Conservation (phyloP, 2,329 filamentous ascomycete genomes). For the Leptographium galeiforme region DNA sequence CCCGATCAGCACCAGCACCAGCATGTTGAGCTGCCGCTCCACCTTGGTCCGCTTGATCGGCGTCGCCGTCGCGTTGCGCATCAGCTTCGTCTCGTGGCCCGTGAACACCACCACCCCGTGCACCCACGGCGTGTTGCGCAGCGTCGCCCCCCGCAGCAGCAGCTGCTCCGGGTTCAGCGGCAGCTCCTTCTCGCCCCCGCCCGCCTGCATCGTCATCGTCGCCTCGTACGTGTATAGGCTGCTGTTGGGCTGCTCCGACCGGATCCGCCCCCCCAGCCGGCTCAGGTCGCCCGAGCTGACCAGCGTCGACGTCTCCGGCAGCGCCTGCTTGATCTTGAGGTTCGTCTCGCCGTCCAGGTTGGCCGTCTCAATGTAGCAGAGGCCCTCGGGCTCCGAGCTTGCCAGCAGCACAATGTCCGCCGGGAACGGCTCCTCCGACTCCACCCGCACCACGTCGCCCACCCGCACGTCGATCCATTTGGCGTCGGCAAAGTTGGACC, state of each 20-base stretch:
- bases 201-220: slow-evolving; percentile 78
- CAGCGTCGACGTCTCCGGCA: slow-evolving; percentile 79
- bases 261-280: slow-evolving; percentile 70
- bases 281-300: slow-evolving; percentile 80
- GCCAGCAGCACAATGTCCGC: slow-evolving; percentile 86
- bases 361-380: slow-evolving; percentile 97
- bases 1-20: slow-evolving; percentile 78
- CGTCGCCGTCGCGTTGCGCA: slow-evolving; percentile 93
- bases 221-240: slow-evolving; percentile 98
- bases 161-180: slow-evolving; percentile 85
- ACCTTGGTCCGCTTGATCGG: slow-evolving; percentile 97
- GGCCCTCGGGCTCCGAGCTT: slow-evolving; percentile 89
- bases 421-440: slow-evolving; percentile 90
- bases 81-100: slow-evolving; percentile 95
- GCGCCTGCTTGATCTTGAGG: slow-evolving; percentile 93
- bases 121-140: slow-evolving; percentile 94
- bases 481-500: slow-evolving; percentile 70
- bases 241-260: slow-evolving; percentile 95
- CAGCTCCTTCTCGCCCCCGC: slow-evolving; percentile 86
- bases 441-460: slow-evolving; percentile 82
- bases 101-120: slow-evolving; percentile 95
- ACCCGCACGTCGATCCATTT: slow-evolving; percentile 92
- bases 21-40: slow-evolving; percentile 81
- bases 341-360: slow-evolving; percentile 98
- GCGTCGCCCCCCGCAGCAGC: slow-evolving; percentile 78